Conservation (phyloP, 106 monocot species). For the Agapanthus africanus region DNA sequence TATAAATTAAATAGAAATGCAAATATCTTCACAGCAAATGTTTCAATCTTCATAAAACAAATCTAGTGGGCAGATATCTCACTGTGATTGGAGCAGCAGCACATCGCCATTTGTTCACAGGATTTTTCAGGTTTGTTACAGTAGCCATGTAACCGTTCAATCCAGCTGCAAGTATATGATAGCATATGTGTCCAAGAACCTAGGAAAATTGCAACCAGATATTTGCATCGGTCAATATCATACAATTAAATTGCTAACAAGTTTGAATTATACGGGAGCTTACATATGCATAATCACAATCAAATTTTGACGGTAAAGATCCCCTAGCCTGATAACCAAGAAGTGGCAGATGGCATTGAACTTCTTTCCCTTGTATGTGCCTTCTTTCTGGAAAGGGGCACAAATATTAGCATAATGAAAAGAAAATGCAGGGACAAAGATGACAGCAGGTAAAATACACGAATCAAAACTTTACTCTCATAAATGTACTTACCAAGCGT, state of each 20-base stretch:
- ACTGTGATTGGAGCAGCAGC: constrained; percentile 96
- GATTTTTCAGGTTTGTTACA: constrained; percentile 78
- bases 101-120: constrained; percentile 71
- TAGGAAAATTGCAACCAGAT: constrained; percentile 10
- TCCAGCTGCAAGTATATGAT: constrained; percentile 81
- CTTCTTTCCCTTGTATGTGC: constrained; percentile 90
- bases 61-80: background rate
- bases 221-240: constrained; percentile 1
- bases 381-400: constrained; percentile 54
- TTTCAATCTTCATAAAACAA: background rate
- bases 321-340: constrained; percentile 93
- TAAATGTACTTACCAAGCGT: constrained; percentile 48
- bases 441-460: too few relatives aligned
- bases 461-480: too few relatives aligned
- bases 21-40: background rate
- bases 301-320: constrained; percentile 89
- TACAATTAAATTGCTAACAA: background rate
- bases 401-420: too few relatives aligned
- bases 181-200: constrained; percentile 88
- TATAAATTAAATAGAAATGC: background rate
- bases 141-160: constrained; percentile 96
- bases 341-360: constrained; percentile 94
- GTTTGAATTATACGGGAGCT: constrained; percentile 4
- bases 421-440: too few relatives aligned
- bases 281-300: constrained; percentile 96